Conservation (phyloP, 2,329 filamentous ascomycete species). For the Eutypella sp. region DNA sequence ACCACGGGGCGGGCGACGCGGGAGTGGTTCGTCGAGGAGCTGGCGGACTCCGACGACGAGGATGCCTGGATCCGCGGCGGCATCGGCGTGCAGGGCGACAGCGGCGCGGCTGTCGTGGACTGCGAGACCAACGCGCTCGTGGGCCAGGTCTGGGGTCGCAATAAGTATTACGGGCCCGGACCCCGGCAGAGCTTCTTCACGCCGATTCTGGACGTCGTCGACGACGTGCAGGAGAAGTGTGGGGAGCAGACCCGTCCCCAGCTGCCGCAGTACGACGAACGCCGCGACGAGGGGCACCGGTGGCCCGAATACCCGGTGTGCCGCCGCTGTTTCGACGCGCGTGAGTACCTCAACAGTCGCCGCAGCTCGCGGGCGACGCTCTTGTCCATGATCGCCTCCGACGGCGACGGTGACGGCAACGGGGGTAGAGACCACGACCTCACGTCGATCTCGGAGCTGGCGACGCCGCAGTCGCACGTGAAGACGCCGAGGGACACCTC, state of each 20-base stretch:
- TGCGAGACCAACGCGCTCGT: conserved; percentile 32
- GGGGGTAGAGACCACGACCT: conserved; percentile 29
- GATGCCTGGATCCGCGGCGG: conserved; percentile 41
- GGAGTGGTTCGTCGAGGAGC: conserved; percentile 43
- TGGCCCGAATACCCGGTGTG: conserved; percentile 37
- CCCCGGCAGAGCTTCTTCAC: conserved; percentile 39
- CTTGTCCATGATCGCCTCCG: conserved; percentile 35
- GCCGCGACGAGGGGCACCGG: conserved; percentile 35
- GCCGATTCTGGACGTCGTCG: conserved; percentile 38
- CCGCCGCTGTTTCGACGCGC: conserved; percentile 36
- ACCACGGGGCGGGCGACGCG: conserved; percentile 37
- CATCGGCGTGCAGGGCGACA: conserved; percentile 40
- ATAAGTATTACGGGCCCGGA: conserved; percentile 37
- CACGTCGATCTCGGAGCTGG: conserved; percentile 36
- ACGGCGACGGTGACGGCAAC: not conserved
- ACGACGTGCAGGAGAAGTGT: conserved; percentile 42
- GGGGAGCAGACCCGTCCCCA: conserved; percentile 33
- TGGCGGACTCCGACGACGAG: conserved; percentile 33
- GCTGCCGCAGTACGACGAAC: conserved; percentile 35
- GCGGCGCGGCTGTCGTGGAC: conserved; percentile 40
- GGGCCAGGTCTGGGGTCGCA: conserved; percentile 41
- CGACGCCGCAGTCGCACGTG: conserved; percentile 28
- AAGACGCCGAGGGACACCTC: conserved; percentile 19
- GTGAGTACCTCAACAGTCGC: conserved; percentile 35
- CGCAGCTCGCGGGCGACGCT: conserved; percentile 38